phyloP scores from a whole-genome alignment of 306 rosid species.

The Sesbania bispinosa region DNA sequence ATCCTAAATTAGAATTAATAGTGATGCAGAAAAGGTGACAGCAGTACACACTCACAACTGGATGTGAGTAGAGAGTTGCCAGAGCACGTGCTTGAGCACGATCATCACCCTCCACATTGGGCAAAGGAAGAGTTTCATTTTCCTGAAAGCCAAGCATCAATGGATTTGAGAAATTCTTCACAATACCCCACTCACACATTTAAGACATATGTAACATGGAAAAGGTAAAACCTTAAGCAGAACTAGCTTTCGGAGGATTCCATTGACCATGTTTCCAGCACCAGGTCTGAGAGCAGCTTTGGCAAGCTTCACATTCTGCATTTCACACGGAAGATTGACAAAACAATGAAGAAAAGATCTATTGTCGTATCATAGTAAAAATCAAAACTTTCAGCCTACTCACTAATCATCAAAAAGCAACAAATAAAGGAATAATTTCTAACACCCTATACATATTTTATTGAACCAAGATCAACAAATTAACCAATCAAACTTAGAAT shows the following conservation, averaged over 20 bases:
- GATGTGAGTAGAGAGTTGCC: constrained; percentile 81
- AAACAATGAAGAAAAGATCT: constrained; percentile 9
- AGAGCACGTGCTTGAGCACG: constrained; percentile 83
- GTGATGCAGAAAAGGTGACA: background rate
- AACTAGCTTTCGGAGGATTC: constrained; percentile 75
- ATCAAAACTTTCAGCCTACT: background rate
- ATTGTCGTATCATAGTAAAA: background rate
- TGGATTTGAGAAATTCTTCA: constrained; percentile 13
- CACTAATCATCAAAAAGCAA: background rate
- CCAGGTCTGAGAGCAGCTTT: constrained; percentile 88
- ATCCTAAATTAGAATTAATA: constrained; percentile 1
- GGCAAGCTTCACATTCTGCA: constrained; percentile 88
- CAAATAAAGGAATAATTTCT: background rate
- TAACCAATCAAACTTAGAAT: background rate
- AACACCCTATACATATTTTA: background rate
- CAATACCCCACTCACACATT: background rate
- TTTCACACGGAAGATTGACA: constrained; percentile 10
- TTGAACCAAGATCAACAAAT: background rate
- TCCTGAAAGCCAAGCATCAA: constrained; percentile 53
- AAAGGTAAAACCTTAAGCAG: constrained; percentile 54
- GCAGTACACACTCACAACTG: constrained; percentile 59
- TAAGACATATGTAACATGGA: background rate
- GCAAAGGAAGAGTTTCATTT: constrained; percentile 64
- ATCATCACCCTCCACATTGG: constrained; percentile 80
- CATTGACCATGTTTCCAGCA: constrained; percentile 94